Conservation (phyloP, 306 rosid species). For the Castanospermum australe region DNA sequence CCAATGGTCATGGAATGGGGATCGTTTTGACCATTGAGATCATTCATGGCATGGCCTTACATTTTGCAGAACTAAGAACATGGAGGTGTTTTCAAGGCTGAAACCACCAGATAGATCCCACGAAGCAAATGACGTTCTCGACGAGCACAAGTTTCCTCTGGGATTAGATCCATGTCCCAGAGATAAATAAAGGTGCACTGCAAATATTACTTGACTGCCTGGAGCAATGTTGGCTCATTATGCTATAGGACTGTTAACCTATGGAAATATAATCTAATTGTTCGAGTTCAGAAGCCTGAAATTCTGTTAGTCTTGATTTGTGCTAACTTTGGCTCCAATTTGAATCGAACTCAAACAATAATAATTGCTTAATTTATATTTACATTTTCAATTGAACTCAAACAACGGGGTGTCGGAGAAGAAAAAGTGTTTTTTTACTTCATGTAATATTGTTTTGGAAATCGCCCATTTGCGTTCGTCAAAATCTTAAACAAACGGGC, state of each 20-base stretch:
- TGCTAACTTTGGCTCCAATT: background rate
- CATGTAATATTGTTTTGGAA: too few species aligned
- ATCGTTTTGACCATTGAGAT: background rate
- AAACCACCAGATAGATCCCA: background rate
- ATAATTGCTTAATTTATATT: background rate
- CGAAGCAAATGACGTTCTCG: background rate
- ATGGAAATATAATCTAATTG: background rate
- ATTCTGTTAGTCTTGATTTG: background rate
- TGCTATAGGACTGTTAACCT: background rate
- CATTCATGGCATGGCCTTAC: background rate
- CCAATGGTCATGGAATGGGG: background rate
- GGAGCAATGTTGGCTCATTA: constrained; percentile 3
- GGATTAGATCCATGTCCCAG: background rate
- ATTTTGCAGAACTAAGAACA: background rate
- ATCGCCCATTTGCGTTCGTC: too few species aligned
- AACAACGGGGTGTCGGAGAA: too few species aligned
- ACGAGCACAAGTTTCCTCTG: background rate
- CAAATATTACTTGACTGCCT: background rate
- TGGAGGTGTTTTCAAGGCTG: background rate
- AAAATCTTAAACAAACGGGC: too few species aligned
- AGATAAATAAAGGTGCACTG: background rate
- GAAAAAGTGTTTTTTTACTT: too few species aligned
- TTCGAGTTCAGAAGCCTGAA: background rate
- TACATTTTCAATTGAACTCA: background rate
- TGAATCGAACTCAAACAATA: background rate